Evolutionary conservation across 2,329 filamentous ascomycete genomes (phyloP).

Genomic region (Claviceps monticola): DNA sequence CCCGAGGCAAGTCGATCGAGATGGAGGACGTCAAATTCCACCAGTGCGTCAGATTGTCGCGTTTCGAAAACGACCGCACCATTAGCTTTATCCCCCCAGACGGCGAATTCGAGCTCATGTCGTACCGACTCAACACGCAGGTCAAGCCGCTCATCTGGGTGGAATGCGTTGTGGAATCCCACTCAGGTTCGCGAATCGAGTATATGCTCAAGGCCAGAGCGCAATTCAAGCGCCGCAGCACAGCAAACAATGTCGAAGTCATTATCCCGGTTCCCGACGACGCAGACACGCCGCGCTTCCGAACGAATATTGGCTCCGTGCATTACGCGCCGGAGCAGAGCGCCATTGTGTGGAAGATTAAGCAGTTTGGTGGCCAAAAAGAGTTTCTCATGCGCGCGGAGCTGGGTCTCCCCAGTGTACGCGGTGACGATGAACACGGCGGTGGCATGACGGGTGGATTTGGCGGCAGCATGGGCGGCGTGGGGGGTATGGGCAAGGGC

Average conservation of each 20-base stretch:
- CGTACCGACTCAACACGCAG: constrained; percentile 94
- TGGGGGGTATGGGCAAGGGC: constrained; percentile 63
- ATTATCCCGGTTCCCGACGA: constrained; percentile 94
- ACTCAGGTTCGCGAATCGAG: constrained; percentile 89
- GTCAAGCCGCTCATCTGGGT: constrained; percentile 99
- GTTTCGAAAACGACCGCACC: constrained; percentile 96
- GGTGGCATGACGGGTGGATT: constrained; percentile 97
- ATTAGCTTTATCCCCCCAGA: constrained; percentile 98
- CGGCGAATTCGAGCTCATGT: constrained; percentile 98
- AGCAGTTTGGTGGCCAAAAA: constrained; percentile 97
- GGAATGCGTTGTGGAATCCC: constrained; percentile 91
- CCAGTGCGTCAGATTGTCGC: constrained; percentile 86
- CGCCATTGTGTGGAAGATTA: constrained; percentile 99
- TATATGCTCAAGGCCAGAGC: constrained; percentile 98
- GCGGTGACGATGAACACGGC: constrained; percentile 88
- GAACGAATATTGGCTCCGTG: constrained; percentile 92
- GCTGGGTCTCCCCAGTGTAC: constrained; percentile 81
- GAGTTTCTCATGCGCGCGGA: constrained; percentile 98
- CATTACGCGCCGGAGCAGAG: constrained; percentile 97
- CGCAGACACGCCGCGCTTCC: constrained; percentile 87
- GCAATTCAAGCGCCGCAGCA: constrained; percentile 95
- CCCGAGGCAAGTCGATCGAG: constrained; percentile 90
- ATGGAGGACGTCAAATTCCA: constrained; percentile 99
- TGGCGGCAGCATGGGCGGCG: constrained; percentile 89
- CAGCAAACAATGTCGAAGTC: constrained; percentile 97